Evolutionary conservation across 352 stramenopile species (phyloP).

Genomic region (Thraustotheca clavata): DNA sequence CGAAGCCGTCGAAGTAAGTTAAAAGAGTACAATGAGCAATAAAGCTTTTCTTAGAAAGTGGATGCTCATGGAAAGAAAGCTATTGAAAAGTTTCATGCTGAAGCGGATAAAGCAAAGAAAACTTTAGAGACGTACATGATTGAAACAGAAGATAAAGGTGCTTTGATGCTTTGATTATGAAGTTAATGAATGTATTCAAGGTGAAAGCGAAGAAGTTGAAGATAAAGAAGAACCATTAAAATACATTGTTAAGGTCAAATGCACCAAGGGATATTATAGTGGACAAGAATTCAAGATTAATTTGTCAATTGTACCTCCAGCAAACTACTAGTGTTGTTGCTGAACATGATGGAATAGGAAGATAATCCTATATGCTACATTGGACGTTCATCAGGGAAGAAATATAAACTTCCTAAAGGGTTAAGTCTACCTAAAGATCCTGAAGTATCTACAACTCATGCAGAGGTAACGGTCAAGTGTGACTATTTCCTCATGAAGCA

Average conservation of each 20-base stretch:
- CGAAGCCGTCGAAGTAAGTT: slow-evolving; percentile 20
- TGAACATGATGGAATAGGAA: slow-evolving; percentile 20
- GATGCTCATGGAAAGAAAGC: slow-evolving; percentile 43
- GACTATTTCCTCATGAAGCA: background rate
- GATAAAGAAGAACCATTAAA: background rate
- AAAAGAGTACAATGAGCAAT: background rate
- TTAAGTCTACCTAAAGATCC: slow-evolving; percentile 71
- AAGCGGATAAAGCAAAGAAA: slow-evolving; percentile 48
- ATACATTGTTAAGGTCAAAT: slow-evolving; percentile 46
- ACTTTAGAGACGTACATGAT: slow-evolving; percentile 22
- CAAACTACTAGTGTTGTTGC: background rate
- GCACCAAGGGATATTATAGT: slow-evolving; percentile 46
- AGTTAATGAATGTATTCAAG: too few species aligned
- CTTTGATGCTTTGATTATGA: too few species aligned
- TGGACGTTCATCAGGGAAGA: slow-evolving; percentile 67
- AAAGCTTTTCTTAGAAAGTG: slow-evolving; percentile 33
- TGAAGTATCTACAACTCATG: slow-evolving; percentile 77
- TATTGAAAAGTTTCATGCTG: slow-evolving; percentile 35
- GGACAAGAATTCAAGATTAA: slow-evolving; percentile 49
- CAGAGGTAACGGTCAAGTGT: too few species aligned
- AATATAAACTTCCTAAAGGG: slow-evolving; percentile 59
- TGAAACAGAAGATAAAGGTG: slow-evolving; percentile 17
- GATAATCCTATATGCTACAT: slow-evolving; percentile 53
- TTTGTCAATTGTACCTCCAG: slow-evolving; percentile 36
- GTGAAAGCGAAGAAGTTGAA: too few species aligned